Percentiles rank a stretch among this genome's conserved stretches.
Evolutionary conservation across 805 yeast genomes (phyloP).

Genomic region (Phaffomyces opuntiae): DNA sequence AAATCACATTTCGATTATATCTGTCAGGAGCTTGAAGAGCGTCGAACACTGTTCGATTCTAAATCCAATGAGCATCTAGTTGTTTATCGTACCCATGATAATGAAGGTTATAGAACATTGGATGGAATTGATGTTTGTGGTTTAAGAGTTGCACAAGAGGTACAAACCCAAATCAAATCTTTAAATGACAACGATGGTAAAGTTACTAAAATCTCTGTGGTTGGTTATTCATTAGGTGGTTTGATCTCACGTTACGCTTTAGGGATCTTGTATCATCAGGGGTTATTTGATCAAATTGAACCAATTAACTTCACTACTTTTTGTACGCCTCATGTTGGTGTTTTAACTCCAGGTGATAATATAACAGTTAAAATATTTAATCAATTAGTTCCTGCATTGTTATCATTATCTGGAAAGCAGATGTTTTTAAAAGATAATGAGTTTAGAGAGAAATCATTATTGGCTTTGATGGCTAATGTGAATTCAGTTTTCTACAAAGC

Average conservation of each 20-base stretch:
- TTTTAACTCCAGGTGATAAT: constrained; percentile 51
- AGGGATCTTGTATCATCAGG: constrained; percentile 55
- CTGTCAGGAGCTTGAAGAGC: constrained; percentile 35
- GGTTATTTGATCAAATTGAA: constrained; percentile 43
- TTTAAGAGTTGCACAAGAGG: constrained; percentile 63
- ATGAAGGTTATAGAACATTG: constrained; percentile 62
- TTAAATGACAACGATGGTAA: constrained; percentile 23
- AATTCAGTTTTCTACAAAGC: constrained; percentile 54
- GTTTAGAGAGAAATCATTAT: constrained; percentile 38
- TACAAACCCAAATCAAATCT: constrained; percentile 32
- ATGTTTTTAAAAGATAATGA: constrained; percentile 52
- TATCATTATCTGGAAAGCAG: constrained; percentile 71
- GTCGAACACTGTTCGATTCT: constrained; percentile 19
- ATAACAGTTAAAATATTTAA: constrained; percentile 51
- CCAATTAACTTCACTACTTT: constrained; percentile 59
- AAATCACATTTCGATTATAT: constrained; percentile 60
- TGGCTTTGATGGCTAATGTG: constrained; percentile 59
- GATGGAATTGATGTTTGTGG: constrained; percentile 89
- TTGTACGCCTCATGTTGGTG: constrained; percentile 67
- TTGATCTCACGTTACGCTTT: constrained; percentile 70
- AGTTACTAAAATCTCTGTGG: constrained; percentile 62
- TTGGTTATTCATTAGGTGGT: constrained; percentile 86
- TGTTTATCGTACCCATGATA: constrained; percentile 18
- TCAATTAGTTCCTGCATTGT: constrained; percentile 50
- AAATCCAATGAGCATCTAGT: constrained; percentile 14